Evolutionary conservation across 805 yeast genomes (phyloP).

Genomic region (Candida cerambycidarum): DNA sequence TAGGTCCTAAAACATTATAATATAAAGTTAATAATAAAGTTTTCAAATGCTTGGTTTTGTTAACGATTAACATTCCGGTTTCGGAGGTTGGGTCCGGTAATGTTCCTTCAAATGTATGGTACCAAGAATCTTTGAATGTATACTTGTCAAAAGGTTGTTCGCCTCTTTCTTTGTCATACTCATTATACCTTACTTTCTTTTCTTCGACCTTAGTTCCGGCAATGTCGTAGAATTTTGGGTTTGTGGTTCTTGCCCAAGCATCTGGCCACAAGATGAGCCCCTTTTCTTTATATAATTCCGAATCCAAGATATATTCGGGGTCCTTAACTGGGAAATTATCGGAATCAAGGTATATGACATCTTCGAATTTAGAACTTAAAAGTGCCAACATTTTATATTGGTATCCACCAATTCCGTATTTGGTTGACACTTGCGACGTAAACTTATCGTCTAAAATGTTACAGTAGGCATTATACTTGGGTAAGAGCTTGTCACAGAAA

Average conservation of each 20-base stretch:
- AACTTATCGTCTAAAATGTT: constrained; percentile 37
- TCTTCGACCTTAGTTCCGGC: constrained; percentile 39
- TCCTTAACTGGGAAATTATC: constrained; percentile 48
- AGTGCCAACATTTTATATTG: constrained; percentile 59
- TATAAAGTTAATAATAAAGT: constrained; percentile 60
- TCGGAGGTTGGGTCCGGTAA: constrained; percentile 69
- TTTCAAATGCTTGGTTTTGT: constrained; percentile 57
- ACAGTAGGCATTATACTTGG: constrained; percentile 47
- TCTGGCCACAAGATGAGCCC: constrained; percentile 67
- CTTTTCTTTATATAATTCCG: constrained; percentile 44
- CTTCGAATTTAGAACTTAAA: constrained; percentile 56
- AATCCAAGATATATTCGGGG: constrained; percentile 47
- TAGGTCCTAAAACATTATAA: constrained; percentile 66
- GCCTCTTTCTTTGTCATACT: constrained; percentile 35
- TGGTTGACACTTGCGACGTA: constrained; percentile 14
- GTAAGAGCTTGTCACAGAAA: constrained; percentile 46
- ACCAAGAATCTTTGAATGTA: constrained; percentile 34
- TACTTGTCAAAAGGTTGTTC: constrained; percentile 23
- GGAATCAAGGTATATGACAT: constrained; percentile 49
- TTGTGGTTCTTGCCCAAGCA: constrained; percentile 67
- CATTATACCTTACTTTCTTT: constrained; percentile 33
- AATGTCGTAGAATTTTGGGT: constrained; percentile 58
- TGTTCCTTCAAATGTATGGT: constrained; percentile 63
- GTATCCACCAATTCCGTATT: constrained; percentile 40
- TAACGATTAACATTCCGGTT: constrained; percentile 66